These are phyloP conservation scores for Pyrenophora tritici-repentis DNA, from an alignment of 2,329 filamentous ascomycete species.

Conservation along the genomic window DNA sequence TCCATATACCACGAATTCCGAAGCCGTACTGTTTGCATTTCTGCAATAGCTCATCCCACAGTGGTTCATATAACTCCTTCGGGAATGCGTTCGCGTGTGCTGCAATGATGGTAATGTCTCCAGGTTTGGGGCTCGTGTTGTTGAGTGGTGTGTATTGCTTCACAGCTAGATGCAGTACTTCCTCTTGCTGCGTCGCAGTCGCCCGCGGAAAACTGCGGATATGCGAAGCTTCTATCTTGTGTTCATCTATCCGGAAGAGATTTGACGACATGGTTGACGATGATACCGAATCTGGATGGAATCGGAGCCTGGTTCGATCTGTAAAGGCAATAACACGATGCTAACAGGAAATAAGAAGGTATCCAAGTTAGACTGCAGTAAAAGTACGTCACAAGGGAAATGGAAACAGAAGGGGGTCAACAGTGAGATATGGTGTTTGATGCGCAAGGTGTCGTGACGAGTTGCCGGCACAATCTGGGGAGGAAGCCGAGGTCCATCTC, in stretches of 20 bases:
- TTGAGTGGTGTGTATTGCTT: conserved; percentile 86
- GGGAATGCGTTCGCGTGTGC: conserved; percentile 92
- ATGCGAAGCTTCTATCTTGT: conserved; percentile 69
- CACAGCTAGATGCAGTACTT: conserved; percentile 72
- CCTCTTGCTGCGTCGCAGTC: conserved; percentile 73
- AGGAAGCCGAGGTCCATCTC: conserved; percentile 32
- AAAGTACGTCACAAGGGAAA: not conserved
- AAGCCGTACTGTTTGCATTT: conserved; percentile 64
- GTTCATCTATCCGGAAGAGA: conserved; percentile 71
- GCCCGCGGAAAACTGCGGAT: conserved; percentile 81
- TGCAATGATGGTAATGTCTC: conserved; percentile 83
- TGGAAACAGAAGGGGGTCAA: not conserved
- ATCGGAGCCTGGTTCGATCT: not conserved
- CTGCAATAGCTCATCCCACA: conserved; percentile 81
- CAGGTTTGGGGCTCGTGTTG: conserved; percentile 69
- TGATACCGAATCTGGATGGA: conserved; percentile 4
- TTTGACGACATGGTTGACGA: conserved; percentile 45
- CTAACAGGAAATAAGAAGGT: too few relatives aligned
- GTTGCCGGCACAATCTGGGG: conserved; percentile 30
- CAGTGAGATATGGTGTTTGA: conserved; percentile 2
- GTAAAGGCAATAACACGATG: not conserved
- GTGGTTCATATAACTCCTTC: conserved; percentile 92
- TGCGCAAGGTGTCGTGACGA: conserved; percentile 12
- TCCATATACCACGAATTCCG: conserved; percentile 82
- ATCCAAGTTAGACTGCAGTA: too few relatives aligned